These are phyloP conservation scores for Heliamphora exappendiculata DNA, from an alignment of 148 eudicot genomes.

Conservation along the genomic window DNA sequence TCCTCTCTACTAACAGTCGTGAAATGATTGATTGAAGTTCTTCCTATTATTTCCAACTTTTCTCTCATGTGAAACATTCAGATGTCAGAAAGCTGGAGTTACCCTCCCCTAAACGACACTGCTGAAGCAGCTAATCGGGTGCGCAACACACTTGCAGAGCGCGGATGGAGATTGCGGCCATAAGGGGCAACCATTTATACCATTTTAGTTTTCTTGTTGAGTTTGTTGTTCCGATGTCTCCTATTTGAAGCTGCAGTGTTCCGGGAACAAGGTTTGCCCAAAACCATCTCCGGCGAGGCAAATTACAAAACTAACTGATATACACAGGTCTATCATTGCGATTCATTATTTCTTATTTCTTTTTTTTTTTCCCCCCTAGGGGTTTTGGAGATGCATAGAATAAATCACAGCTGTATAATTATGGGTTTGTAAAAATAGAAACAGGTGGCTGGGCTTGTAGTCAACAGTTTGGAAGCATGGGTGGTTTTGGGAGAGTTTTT, in stretches of 20 bases:
- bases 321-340: not conserved
- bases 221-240: not conserved
- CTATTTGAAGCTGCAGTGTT: not conserved
- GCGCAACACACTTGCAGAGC: slow-evolving; percentile 69
- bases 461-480: not conserved
- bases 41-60: not conserved
- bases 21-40: not conserved
- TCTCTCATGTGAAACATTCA: slow-evolving; percentile 19
- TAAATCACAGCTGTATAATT: not conserved
- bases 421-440: slow-evolving; percentile 21
- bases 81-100: slow-evolving; percentile 94
- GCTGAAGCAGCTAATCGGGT: slow-evolving; percentile 80
- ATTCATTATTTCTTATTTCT: slow-evolving; percentile 6
- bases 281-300: not conserved
- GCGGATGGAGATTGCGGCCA: slow-evolving; percentile 82
- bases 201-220: not conserved
- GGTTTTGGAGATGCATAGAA: slow-evolving; percentile 12
- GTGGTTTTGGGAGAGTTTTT: not conserved
- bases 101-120: slow-evolving; percentile 90
- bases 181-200: slow-evolving; percentile 13
- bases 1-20: too few species aligned
- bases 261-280: not conserved
- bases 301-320: not conserved
- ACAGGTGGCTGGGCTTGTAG: not conserved
- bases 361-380: too few species aligned